Percentiles rank a stretch among this genome's conserved stretches.
Conservation (phyloP, 768 basidiomycete genomes). For the Psilocybe subaeruginosa region DNA sequence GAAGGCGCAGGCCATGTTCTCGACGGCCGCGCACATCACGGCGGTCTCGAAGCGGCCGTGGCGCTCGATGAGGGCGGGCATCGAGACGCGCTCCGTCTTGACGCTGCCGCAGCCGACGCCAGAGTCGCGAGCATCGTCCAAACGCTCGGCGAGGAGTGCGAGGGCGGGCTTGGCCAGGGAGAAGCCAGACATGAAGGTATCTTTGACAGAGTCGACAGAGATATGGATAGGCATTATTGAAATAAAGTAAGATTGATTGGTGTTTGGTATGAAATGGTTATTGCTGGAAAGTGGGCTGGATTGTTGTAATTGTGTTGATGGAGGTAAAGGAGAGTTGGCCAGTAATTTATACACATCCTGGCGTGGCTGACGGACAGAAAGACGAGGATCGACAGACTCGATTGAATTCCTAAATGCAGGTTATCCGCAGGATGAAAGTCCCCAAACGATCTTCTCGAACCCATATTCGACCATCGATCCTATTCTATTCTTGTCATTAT, state of each 20-base stretch:
- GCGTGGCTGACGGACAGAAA: not conserved
- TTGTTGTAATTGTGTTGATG: not conserved
- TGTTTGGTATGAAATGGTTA: not conserved
- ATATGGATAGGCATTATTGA: constrained; percentile 4
- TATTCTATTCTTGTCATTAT: not conserved
- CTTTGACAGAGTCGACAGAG: constrained; percentile 2
- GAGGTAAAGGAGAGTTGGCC: not conserved
- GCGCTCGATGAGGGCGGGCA: constrained; percentile 8
- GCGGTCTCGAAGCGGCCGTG: constrained; percentile 13
- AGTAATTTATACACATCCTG: not conserved
- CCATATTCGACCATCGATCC: not conserved
- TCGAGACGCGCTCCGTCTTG: not conserved
- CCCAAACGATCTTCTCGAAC: too few species aligned
- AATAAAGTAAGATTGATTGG: not conserved
- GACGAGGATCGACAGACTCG: not conserved
- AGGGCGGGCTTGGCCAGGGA: constrained; percentile 9
- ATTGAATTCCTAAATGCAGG: not conserved
- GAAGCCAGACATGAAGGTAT: constrained; percentile 4
- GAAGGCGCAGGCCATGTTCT: constrained; percentile 9
- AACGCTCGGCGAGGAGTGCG: constrained; percentile 11
- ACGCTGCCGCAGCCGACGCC: not conserved
- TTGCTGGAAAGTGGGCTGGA: not conserved
- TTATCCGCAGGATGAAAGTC: not conserved
- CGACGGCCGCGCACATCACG: constrained; percentile 9
- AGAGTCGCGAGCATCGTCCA: constrained; percentile 1